Evolutionary conservation across 2,329 filamentous ascomycete genomes (phyloP), one percentile per base, ranked within the genome.

Genomic region (Pestalotiopsis fici): DNA sequence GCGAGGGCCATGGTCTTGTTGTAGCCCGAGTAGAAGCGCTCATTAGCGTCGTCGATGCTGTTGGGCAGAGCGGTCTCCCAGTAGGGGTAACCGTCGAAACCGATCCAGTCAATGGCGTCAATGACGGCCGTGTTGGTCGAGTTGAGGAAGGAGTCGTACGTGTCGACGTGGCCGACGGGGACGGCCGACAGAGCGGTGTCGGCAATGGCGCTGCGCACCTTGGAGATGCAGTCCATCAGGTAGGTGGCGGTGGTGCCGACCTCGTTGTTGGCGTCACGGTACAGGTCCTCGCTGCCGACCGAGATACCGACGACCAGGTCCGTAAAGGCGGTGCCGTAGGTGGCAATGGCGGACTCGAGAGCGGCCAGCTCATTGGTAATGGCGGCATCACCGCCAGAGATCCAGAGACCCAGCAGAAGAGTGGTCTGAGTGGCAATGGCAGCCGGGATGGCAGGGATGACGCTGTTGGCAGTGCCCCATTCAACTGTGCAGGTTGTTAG

Each of bases 401-500:
- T 76, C 87, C 87, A 89, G 57, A 88, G 77, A 55, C 87, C 86
- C 7, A 86, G 82, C 31, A 88, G 81, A 37, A 88, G 78, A 66
- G 81, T 79, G 0, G 83, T 84, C 21, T 84, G 81, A 12, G 83
- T 84, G 43, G 78, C 76, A 57, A 86, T 77, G 28, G 87, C 86
- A 7, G 87, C 87, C 78, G 91, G 91, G 79, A 93, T 84, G 39
- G 93, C 92, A 77, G 90, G 83, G 74, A 94, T 78, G 25, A 92
- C 91, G 77, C 93, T 67, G 65, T 67, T 74, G 55, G 73, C 62
- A 2, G 75, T 78, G 68, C 73, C 73, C 74, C 74, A 76, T 72
- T 78, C 75, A 66, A 78, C 76, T 78, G 63, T 28, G 43, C 7
- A n/a, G 3, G 59, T 68, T 72, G 70, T 54, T 28, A 50, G 27